Base-by-base conservation (phyloP, 2,329 filamentous ascomycete species). In the Sporothrix luriei region DNA sequence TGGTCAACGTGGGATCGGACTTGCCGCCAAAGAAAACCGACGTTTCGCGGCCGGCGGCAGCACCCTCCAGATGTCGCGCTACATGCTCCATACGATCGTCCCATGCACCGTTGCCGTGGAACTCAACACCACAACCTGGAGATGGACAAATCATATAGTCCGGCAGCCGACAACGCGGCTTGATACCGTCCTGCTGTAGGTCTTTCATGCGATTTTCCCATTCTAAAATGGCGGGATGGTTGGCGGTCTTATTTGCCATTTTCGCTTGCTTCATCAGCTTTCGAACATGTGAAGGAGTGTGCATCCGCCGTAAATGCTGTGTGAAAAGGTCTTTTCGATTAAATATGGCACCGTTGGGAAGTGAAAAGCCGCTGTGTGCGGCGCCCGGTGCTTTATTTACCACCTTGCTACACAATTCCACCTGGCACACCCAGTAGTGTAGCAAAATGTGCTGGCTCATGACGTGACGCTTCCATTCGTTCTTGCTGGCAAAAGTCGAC, bases 381-480 rank as follows among this genome's bases (percentile, higher is more conserved):
- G 38, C 40, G 16, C 66, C 54, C 21, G 69, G 70, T 46, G 67
- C 57, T 48, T 71, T 61, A 74, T 76, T 71, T 73, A 73, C 52
- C 71, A 78, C 59, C 75, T 77, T 29, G 76, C 76, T 79, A 77
- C 88, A 90, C 13, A 79, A 76, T 70, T 87, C 90, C 43, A 90
- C 82, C 73, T 90, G 86, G 80, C 94, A 98, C 68, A 91, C 84
- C 87, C 90, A 97, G 79, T 89, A 91, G 65, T 87, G 82, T 3
- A 93, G 82, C 68, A 90, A 86, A 43, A 97, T 84, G 76, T 98
- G 94, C 76, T 97, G 91, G 0, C 90, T 91, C 51, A 84, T 82
- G 74, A 95, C 88, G 76, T 98, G 94, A 0, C 94, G 88, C 78
- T 97, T 97, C 94, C 94, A 97, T 78, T 97, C 94, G 77, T 97